Conservation (phyloP, 495 filamentous ascomycete species). For the Xylaria cubensis region DNA sequence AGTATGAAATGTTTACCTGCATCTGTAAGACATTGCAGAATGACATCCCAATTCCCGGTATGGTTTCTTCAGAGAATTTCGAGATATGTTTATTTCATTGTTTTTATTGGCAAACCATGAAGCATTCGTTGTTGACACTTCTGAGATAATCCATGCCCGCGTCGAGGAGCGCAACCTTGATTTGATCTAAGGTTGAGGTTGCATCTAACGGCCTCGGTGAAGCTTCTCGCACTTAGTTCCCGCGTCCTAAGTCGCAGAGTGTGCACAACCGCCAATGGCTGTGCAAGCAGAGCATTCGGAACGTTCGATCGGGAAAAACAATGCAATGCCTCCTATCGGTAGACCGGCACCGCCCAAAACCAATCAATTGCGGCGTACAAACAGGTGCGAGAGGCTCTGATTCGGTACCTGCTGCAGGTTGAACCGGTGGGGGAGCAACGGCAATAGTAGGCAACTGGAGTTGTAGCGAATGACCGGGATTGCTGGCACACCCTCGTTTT, state of each 20-base stretch:
- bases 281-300: not conserved
- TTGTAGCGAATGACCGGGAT: not conserved
- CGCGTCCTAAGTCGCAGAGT: not conserved
- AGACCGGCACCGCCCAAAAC: not conserved
- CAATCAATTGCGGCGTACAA: not conserved
- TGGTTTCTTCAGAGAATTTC: not conserved
- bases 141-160: too few species aligned
- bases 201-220: not conserved
- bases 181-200: not conserved
- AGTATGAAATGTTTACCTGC: not conserved
- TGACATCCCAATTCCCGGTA: not conserved
- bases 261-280: not conserved
- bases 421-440: not conserved
- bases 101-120: not conserved
- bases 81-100: not conserved
- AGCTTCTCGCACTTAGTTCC: not conserved
- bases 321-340: not conserved
- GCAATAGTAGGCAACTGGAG: slow-evolving; percentile 3
- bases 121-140: not conserved
- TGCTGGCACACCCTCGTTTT: not conserved
- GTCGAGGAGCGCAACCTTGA: not conserved
- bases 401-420: not conserved
- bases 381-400: not conserved
- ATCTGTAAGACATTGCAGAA: not conserved
- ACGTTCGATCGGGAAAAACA: not conserved